These are phyloP conservation scores for Carex kokanica DNA, from an alignment of 176 grass and related monocot species.

Conservation along the genomic window DNA sequence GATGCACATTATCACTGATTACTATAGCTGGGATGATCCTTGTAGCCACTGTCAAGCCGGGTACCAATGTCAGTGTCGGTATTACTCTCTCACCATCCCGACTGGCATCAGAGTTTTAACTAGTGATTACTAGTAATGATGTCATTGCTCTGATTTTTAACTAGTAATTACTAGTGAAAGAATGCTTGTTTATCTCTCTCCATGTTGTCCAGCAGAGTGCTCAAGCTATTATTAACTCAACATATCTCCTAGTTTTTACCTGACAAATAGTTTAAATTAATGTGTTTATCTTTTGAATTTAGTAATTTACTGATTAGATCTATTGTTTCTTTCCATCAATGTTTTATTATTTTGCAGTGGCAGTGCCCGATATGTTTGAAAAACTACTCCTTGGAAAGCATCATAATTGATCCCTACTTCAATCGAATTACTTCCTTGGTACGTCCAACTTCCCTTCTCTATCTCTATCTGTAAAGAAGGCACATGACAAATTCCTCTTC, in stretches of 20 bases:
- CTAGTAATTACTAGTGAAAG: neutral
- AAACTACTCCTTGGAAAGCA: constrained; percentile 69
- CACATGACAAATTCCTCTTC: neutral
- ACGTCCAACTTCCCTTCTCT: constrained; percentile 30
- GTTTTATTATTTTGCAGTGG: constrained; percentile 58
- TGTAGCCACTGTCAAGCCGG: neutral
- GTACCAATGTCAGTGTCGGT: neutral
- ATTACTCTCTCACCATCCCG: neutral
- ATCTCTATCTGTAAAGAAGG: neutral
- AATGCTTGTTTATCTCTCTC: neutral
- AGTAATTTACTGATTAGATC: neutral
- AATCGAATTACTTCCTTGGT: constrained; percentile 85
- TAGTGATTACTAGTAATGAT: too few species aligned
- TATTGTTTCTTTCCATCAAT: neutral
- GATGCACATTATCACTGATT: neutral
- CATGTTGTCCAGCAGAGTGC: neutral
- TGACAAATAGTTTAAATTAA: constrained; percentile 8
- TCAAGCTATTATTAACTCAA: neutral
- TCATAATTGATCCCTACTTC: constrained; percentile 94
- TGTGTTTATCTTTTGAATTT: neutral
- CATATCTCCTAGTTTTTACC: neutral
- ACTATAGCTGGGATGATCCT: neutral
- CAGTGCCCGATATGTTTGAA: constrained; percentile 93
- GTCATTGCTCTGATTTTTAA: too few species aligned
- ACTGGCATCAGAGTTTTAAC: too few species aligned